Base-by-base conservation (phyloP, 2,329 filamentous ascomycete species). In the Aspergillus costaricaensis region DNA sequence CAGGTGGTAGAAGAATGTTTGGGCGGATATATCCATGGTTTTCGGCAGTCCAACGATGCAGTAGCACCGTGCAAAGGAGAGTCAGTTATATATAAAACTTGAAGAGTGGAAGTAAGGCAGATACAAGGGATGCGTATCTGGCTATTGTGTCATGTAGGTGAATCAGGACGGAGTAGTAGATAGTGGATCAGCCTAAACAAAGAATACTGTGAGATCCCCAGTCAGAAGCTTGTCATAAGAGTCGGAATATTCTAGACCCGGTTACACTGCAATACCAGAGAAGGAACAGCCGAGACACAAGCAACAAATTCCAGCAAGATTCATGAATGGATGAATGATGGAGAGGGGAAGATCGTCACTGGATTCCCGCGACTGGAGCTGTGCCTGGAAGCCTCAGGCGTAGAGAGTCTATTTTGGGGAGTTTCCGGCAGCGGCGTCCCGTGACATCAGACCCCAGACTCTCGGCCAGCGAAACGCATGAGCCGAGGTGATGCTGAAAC, bases 21-120 rank as follows among this genome's bases (percentile, higher is more conserved):
- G 67, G 21, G 75, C 75, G 64, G 83, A 80, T 65, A 88, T 75
- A 57, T 88, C 86, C 86, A 89, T 89, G 14, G 51, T 60, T 32
- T 41, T 32, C 19, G 19, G 10, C 12, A 48, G 25, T 25, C 2
- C 21, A 25, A 19, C 6, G 19, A 21, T 14, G 36, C 14, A 12
- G 14, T 39, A 41, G 19, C 27, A 19, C 17, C 12, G 36, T 27
- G 3, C 27, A 6, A 38, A 47, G n/a, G n/a, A 43, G 7, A 21
- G n/a, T 9, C 10, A 30, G 7, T 15, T 27, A 30, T 32, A 36
- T 10, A 8, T 48, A 8, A 19, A 49, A 15, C 2, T 15, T 14
- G 32, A 4, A 15, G 12, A 14, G 32, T 14, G 12, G 25, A 30
- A 3, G 47, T 8, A 15, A 10, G 25, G 30, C 8, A 30, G 47